A percentile compares a stretch with the other conserved stretches of the same genome.
Evolutionary conservation across 495 filamentous ascomycete species (phyloP).

Genomic region (Penicillium argentinense): DNA sequence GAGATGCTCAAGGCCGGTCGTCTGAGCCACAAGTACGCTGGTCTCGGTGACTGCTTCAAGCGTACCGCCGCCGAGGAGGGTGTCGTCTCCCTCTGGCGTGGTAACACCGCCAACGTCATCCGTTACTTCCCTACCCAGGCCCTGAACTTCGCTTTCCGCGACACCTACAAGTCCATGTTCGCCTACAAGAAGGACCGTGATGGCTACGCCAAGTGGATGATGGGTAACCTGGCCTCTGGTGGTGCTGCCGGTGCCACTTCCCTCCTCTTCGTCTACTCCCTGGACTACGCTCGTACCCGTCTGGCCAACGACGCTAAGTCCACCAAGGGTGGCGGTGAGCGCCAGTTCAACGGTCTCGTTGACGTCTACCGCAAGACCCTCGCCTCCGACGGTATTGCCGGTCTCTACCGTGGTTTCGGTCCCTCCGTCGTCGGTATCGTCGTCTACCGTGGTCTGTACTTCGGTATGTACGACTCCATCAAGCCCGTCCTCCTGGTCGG

Average conservation of each 20-base stretch:
- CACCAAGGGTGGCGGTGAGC: slow-evolving; percentile 88
- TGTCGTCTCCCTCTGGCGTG: slow-evolving; percentile 89
- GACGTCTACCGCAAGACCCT: slow-evolving; percentile 99
- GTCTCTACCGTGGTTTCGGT: slow-evolving; percentile 99
- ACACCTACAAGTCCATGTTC: slow-evolving; percentile 99
- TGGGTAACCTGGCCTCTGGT: slow-evolving; percentile 98
- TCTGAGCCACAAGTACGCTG: slow-evolving; percentile 95
- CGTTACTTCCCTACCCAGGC: slow-evolving; percentile 99
- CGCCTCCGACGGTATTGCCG: slow-evolving; percentile 93
- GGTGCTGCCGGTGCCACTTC: slow-evolving; percentile 99
- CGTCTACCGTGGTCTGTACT: slow-evolving; percentile 99
- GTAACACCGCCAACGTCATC: slow-evolving; percentile 99
- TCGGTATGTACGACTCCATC: slow-evolving; percentile 99
- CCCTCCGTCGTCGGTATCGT: slow-evolving; percentile 97
- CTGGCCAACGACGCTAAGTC: slow-evolving; percentile 99
- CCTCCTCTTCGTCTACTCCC: slow-evolving; percentile 99
- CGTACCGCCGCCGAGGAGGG: slow-evolving; percentile 82
- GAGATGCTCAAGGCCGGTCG: slow-evolving; percentile 99
- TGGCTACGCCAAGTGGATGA: slow-evolving; percentile 99
- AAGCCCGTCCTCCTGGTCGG: slow-evolving; percentile 97
- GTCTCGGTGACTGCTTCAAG: slow-evolving; percentile 91
- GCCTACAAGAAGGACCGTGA: slow-evolving; percentile 99
- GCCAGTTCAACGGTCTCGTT: slow-evolving; percentile 98
- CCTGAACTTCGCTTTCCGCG: slow-evolving; percentile 99
- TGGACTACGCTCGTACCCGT: slow-evolving; percentile 99